Evolutionary conservation across 768 basidiomycete species (phyloP).

Genomic region (Gymnopilus dilepis): DNA sequence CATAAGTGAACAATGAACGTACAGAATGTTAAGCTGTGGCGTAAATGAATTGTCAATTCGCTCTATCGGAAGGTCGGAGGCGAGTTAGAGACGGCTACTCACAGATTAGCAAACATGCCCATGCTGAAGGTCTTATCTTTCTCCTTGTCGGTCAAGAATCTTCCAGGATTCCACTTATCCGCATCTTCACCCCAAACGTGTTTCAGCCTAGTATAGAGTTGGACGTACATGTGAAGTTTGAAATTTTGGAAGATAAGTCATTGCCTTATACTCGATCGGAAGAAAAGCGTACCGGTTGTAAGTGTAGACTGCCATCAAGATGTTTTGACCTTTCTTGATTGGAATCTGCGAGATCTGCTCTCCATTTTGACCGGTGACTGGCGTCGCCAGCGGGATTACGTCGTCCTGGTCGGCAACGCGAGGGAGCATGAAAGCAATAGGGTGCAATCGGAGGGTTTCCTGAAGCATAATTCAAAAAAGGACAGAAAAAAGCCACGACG

Average conservation of each 20-base stretch:
- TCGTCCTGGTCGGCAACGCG: conserved; percentile 11
- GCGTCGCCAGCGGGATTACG: conserved; percentile 13
- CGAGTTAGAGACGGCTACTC: neutral
- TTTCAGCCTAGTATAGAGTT: conserved; percentile 7
- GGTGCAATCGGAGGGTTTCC: conserved; percentile 14
- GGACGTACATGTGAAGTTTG: neutral
- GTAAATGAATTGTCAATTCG: neutral
- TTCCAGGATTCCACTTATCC: conserved; percentile 14
- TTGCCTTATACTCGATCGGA: neutral
- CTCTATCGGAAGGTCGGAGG: neutral
- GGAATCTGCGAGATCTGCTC: conserved; percentile 6
- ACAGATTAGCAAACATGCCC: conserved; percentile 17
- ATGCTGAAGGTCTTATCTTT: conserved; percentile 8
- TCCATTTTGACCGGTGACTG: conserved; percentile 4
- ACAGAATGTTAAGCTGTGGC: conserved; percentile 16
- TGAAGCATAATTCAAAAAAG: neutral
- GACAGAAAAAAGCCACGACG: neutral
- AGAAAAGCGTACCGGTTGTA: conserved; percentile 12
- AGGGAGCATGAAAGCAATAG: conserved; percentile 14
- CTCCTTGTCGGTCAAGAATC: conserved; percentile 4
- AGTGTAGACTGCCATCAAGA: conserved; percentile 11
- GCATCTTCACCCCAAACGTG: conserved; percentile 11
- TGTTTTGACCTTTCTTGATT: conserved; percentile 12
- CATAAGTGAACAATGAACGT: neutral
- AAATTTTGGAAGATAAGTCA: neutral